Percentiles rank a stretch among this genome's conserved stretches.
These are phyloP conservation scores for Trichoderma guizhouense DNA, from an alignment of 2,329 filamentous ascomycete genomes.

Conservation along the genomic window DNA sequence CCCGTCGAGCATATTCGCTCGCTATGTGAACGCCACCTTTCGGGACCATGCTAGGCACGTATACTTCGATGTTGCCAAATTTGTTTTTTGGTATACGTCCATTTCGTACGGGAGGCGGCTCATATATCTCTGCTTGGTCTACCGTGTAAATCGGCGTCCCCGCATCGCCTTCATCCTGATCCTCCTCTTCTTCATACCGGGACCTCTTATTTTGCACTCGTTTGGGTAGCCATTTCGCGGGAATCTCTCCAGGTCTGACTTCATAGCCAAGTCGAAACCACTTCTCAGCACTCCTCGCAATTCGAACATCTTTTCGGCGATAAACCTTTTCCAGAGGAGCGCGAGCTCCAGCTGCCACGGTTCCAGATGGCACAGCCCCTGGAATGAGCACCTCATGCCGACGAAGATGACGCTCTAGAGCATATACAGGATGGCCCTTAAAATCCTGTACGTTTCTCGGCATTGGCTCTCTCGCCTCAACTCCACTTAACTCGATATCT, in stretches of 20 bases:
- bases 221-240: conserved; percentile 69
- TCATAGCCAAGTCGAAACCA: conserved; percentile 89
- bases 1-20: conserved; percentile 59
- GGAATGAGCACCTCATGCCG: conserved; percentile 79
- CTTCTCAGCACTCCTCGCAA: conserved; percentile 74
- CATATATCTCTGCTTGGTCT: conserved; percentile 69
- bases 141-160: conserved; percentile 58
- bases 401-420: conserved; percentile 78
- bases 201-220: conserved; percentile 34
- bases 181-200: conserved; percentile 26
- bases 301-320: conserved; percentile 73
- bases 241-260: conserved; percentile 74
- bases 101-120: conserved; percentile 69
- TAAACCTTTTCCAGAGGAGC: conserved; percentile 72
- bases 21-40: conserved; percentile 71
- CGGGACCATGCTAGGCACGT: conserved; percentile 88
- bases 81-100: conserved; percentile 84
- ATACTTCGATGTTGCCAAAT: conserved; percentile 92
- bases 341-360: conserved; percentile 65
- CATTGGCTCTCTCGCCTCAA: conserved; percentile 75
- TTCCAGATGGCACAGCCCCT: conserved; percentile 67
- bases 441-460: conserved; percentile 84
- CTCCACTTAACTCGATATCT: conserved; percentile 67
- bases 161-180: conserved; percentile 30
- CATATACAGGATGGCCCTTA: conserved; percentile 79